A percentile compares a stretch with the other conserved stretches of the same genome.
phyloP scores from a whole-genome alignment of 1,284 basidiomycete species.

The Cronartium ribicola region DNA sequence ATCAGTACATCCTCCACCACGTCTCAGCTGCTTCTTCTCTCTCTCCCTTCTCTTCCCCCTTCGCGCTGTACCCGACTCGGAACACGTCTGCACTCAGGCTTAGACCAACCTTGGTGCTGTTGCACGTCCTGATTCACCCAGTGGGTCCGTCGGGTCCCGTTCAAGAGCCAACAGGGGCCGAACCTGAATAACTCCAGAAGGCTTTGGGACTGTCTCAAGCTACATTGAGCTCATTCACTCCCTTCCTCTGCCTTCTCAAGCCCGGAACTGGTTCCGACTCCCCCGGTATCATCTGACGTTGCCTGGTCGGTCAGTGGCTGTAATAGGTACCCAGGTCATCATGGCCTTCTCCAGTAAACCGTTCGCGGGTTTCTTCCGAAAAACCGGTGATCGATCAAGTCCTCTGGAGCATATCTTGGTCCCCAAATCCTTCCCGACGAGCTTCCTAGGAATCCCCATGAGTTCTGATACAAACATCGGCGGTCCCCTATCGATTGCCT shows the following conservation, averaged over 20 bases:
- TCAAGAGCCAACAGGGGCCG: not conserved
- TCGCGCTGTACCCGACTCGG: too few species aligned
- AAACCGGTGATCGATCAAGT: not conserved
- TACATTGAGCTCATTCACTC: not conserved
- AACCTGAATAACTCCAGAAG: too few species aligned
- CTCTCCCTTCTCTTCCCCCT: not conserved
- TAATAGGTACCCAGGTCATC: not conserved
- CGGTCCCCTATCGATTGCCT: too few species aligned
- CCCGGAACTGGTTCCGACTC: not conserved
- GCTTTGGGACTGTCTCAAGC: too few species aligned
- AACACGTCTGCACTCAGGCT: slow-evolving; percentile 10
- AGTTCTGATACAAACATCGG: too few species aligned
- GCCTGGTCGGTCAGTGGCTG: too few species aligned
- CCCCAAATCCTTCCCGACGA: not conserved
- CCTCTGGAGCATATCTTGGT: not conserved
- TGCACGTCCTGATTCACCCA: not conserved
- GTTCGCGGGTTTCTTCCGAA: not conserved
- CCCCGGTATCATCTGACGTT: too few species aligned
- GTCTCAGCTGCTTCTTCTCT: not conserved
- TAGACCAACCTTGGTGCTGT: not conserved
- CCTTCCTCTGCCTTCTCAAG: slow-evolving; percentile 3
- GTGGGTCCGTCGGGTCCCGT: not conserved
- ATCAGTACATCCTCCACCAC: slow-evolving; percentile 1
- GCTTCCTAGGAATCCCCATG: too few species aligned
- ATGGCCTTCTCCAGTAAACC: not conserved